Conservation (phyloP, 2,329 filamentous ascomycete species). For the Allantophomopsis lycopodina region DNA sequence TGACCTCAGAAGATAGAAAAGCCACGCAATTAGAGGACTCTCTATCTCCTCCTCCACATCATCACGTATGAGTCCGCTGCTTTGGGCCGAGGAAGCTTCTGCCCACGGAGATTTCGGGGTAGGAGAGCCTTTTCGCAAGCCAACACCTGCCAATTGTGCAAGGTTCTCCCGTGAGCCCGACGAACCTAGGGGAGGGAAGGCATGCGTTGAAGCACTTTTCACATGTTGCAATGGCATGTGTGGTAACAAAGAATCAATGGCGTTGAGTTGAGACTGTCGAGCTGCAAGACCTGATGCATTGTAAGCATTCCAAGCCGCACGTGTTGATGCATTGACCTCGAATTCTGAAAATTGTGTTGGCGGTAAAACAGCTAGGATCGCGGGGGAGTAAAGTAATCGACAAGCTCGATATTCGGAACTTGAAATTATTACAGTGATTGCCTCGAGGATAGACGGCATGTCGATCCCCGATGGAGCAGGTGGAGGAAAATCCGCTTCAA, state of each 20-base stretch:
- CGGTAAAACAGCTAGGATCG: slow-evolving; percentile 57
- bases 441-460: slow-evolving; percentile 60
- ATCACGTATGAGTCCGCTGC: slow-evolving; percentile 4
- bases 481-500: slow-evolving; percentile 43
- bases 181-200: slow-evolving; percentile 39
- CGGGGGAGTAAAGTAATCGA: slow-evolving; percentile 54
- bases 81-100: not conserved
- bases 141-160: slow-evolving; percentile 8
- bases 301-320: slow-evolving; percentile 35
- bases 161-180: slow-evolving; percentile 24
- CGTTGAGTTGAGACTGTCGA: slow-evolving; percentile 27
- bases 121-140: slow-evolving; percentile 8
- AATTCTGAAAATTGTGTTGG: slow-evolving; percentile 36
- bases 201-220: slow-evolving; percentile 18
- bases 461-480: slow-evolving; percentile 44
- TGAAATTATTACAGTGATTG: slow-evolving; percentile 62
- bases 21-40: slow-evolving; percentile 59
- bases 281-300: slow-evolving; percentile 32
- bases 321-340: slow-evolving; percentile 30
- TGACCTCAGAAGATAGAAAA: slow-evolving; percentile 49
- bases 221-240: slow-evolving; percentile 29
- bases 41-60: slow-evolving; percentile 43
- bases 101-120: slow-evolving; percentile 5
- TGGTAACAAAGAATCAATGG: slow-evolving; percentile 55
- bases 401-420: slow-evolving; percentile 69